phyloP scores from a whole-genome alignment of 1,139 yeast genomes.

The Magnusiomyces magnusii region DNA sequence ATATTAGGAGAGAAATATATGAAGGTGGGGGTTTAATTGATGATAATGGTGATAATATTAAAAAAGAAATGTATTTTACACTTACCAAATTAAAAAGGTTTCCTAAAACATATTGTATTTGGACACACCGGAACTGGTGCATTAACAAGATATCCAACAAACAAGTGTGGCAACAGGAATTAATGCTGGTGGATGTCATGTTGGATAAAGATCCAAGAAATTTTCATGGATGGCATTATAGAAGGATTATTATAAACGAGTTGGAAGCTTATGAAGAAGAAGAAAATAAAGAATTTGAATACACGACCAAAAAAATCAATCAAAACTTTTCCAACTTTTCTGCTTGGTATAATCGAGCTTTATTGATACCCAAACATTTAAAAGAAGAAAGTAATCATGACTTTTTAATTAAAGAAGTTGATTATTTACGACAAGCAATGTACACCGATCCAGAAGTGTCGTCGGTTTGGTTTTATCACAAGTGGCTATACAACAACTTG shows the following conservation, averaged over 20 bases:
- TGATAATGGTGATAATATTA: too few species aligned
- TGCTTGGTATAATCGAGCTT: slow-evolving; percentile 91
- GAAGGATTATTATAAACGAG: slow-evolving; percentile 59
- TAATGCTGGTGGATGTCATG: slow-evolving; percentile 59
- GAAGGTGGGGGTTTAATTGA: slow-evolving; percentile 32
- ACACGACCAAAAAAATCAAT: slow-evolving; percentile 71
- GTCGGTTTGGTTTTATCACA: slow-evolving; percentile 82
- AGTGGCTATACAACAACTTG: slow-evolving; percentile 53
- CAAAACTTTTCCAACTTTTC: slow-evolving; percentile 84
- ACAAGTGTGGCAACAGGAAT: slow-evolving; percentile 64
- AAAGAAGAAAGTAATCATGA: slow-evolving; percentile 24
- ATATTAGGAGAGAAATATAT: slow-evolving; percentile 71
- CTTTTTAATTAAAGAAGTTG: slow-evolving; percentile 53
- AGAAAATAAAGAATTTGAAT: slow-evolving; percentile 58
- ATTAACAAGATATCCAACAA: slow-evolving; percentile 47
- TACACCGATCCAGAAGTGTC: slow-evolving; percentile 93
- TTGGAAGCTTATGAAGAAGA: slow-evolving; percentile 39
- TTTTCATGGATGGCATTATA: slow-evolving; percentile 94
- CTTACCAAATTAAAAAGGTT: slow-evolving; percentile 50
- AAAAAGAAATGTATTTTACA: slow-evolving; percentile 57
- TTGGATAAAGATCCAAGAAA: slow-evolving; percentile 71
- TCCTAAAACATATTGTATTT: slow-evolving; percentile 95
- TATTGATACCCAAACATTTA: slow-evolving; percentile 53
- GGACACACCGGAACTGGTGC: slow-evolving; percentile 92
- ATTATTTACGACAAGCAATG: slow-evolving; percentile 71